These are phyloP conservation scores for Flueggea neowawraea DNA, from an alignment of 441 rosid species.

Conservation along the genomic window DNA sequence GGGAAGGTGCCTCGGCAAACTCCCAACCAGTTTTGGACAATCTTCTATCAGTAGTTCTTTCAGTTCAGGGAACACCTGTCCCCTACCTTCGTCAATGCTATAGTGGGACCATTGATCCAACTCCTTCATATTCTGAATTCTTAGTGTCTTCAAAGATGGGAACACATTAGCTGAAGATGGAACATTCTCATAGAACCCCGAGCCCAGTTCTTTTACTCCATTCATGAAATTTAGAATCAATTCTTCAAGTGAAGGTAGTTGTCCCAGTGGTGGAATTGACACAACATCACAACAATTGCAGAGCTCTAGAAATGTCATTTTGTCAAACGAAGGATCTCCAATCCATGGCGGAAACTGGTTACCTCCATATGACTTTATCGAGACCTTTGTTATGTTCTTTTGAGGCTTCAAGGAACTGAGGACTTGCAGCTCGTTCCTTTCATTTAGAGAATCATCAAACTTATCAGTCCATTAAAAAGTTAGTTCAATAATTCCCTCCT, in stretches of 20 bases:
- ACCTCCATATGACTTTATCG: no score
- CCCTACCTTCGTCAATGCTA: background rate
- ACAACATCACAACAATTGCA: background rate
- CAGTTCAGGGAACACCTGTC: conserved; percentile 1
- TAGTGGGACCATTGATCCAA: conserved; percentile 8
- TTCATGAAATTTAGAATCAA: conserved; percentile 1
- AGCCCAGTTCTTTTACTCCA: conserved; percentile 5
- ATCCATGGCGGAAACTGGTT: no score
- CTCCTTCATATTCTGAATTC: conserved; percentile 8
- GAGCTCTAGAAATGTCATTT: background rate
- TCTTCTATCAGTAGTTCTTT: conserved; percentile 1
- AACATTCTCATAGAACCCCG: conserved; percentile 3
- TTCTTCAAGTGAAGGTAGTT: conserved; percentile 12
- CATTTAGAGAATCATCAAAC: background rate
- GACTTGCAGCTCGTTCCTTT: no score
- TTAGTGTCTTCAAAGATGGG: conserved; percentile 2
- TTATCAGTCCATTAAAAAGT: conserved; percentile 8
- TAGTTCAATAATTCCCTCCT: conserved; percentile 8
- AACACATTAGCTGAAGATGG: background rate
- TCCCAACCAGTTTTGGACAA: conserved; percentile 6
- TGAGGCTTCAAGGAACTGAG: no score
- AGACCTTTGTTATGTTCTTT: no score
- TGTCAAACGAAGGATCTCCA: background rate
- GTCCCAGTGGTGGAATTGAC: conserved; percentile 16
- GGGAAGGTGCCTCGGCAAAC: background rate